Percentiles rank a stretch among this genome's conserved stretches.
Evolutionary conservation across 1,284 basidiomycete species (phyloP).

Genomic region (Ustilago vetiveriae): DNA sequence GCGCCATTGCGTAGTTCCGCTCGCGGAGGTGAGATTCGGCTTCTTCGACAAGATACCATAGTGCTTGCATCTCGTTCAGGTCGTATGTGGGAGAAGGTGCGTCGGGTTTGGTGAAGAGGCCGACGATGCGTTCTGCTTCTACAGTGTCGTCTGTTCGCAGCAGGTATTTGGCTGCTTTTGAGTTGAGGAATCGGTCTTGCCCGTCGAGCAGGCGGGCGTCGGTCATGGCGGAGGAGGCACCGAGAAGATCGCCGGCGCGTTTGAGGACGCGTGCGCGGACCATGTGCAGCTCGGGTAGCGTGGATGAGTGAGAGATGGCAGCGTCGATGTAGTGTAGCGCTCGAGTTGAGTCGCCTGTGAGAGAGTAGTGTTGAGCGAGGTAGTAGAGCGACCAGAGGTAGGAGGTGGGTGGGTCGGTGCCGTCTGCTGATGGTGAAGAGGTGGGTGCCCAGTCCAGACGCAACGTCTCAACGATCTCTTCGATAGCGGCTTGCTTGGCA

Average conservation of each 20-base stretch:
- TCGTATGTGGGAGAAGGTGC: constrained; percentile 80
- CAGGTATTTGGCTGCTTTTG: constrained; percentile 91
- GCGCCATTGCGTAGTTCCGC: constrained; percentile 79
- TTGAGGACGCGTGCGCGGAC: constrained; percentile 86
- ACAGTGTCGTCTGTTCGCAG: constrained; percentile 78
- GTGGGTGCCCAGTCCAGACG: constrained; percentile 52
- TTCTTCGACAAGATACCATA: constrained; percentile 86
- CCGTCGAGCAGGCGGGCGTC: constrained; percentile 87
- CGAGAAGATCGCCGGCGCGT: constrained; percentile 80
- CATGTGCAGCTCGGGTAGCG: constrained; percentile 88
- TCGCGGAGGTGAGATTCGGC: constrained; percentile 77
- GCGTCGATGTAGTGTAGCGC: constrained; percentile 77
- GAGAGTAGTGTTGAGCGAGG: constrained; percentile 87
- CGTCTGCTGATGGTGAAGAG: constrained; percentile 15
- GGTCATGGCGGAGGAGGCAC: constrained; percentile 81
- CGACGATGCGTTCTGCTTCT: constrained; percentile 65
- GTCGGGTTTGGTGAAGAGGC: constrained; percentile 63
- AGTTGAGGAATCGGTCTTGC: constrained; percentile 95
- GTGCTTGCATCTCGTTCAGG: constrained; percentile 93
- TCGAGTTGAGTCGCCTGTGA: constrained; percentile 68
- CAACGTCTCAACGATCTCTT: constrained; percentile 72
- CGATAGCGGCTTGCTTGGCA: constrained; percentile 76
- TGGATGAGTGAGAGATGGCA: constrained; percentile 86
- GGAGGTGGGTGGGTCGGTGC: constrained; percentile 77
- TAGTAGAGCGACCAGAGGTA: constrained; percentile 96